Evolutionary conservation across 345 rosid species (phyloP).

Genomic region (Eutrema heterophyllum): DNA sequence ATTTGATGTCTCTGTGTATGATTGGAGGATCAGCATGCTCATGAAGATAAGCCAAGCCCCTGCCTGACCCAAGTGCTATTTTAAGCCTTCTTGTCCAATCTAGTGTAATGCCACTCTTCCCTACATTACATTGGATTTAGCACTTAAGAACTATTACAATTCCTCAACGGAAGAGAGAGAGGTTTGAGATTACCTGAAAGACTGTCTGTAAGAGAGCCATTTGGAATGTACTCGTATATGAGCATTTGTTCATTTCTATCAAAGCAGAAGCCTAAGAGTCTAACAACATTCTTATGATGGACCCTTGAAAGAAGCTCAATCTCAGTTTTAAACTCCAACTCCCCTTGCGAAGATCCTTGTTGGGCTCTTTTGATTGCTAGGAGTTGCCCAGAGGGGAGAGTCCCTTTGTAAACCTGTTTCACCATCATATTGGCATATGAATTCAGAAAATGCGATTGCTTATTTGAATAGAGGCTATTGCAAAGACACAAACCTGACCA

Average conservation of each 20-base stretch:
- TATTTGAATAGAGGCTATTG: not conserved
- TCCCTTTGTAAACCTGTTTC: slow-evolving; percentile 66
- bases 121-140: slow-evolving; percentile 31
- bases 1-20: slow-evolving; percentile 85
- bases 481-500: slow-evolving; percentile 55
- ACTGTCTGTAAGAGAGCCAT: slow-evolving; percentile 55
- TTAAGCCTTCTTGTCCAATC: slow-evolving; percentile 77
- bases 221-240: slow-evolving; percentile 62
- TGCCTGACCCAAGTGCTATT: slow-evolving; percentile 70
- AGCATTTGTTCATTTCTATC: slow-evolving; percentile 68
- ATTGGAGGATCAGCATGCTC: slow-evolving; percentile 93
- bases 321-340: slow-evolving; percentile 71
- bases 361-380: slow-evolving; percentile 75
- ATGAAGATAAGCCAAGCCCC: slow-evolving; percentile 79
- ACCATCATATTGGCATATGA: not conserved
- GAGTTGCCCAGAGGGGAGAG: slow-evolving; percentile 44
- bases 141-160: not conserved
- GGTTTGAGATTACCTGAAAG: slow-evolving; percentile 48
- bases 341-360: slow-evolving; percentile 75
- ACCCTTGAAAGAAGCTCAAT: slow-evolving; percentile 84
- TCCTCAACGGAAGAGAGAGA: not conserved
- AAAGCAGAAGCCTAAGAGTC: slow-evolving; percentile 65
- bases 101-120: slow-evolving; percentile 63
- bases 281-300: slow-evolving; percentile 71
- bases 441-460: not conserved